Conservation (phyloP, 768 basidiomycete species). For the Gloeophyllum trabeum region DNA sequence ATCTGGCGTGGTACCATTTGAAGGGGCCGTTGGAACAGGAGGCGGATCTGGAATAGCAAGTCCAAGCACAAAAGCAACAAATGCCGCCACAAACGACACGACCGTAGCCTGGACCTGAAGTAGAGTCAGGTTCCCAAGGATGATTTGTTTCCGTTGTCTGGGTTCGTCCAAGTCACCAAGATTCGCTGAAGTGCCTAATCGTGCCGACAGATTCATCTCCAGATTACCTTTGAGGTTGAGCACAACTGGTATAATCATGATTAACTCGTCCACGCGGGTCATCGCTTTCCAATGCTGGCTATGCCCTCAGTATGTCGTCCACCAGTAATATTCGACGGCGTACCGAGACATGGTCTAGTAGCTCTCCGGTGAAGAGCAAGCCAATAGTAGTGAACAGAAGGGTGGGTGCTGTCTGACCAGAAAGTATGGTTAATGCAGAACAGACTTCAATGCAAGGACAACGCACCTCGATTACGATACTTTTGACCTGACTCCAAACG, state of each 20-base stretch:
- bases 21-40: neutral
- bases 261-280: conserved; percentile 83
- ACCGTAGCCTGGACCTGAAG: conserved; percentile 90
- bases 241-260: conserved; percentile 91
- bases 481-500: conserved; percentile 44
- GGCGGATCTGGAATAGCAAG: conserved; percentile 35
- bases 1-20: neutral
- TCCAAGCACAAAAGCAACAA: conserved; percentile 65
- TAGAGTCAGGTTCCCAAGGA: conserved; percentile 74
- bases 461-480: conserved; percentile 65
- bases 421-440: conserved; percentile 1
- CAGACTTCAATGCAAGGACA: neutral
- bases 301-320: neutral
- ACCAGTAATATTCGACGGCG: conserved; percentile 7
- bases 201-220: conserved; percentile 96
- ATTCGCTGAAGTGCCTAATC: conserved; percentile 91
- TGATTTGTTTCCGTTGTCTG: conserved; percentile 43
- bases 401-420: conserved; percentile 70
- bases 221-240: conserved; percentile 97
- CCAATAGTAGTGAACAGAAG: conserved; percentile 77
- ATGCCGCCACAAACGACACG: conserved; percentile 80
- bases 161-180: conserved; percentile 84
- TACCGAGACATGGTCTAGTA: conserved; percentile 81
- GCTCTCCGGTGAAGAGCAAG: conserved; percentile 82
- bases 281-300: conserved; percentile 81